phyloP scores from a whole-genome alignment of 208 protist genomes.

The Polymyxa betae region DNA sequence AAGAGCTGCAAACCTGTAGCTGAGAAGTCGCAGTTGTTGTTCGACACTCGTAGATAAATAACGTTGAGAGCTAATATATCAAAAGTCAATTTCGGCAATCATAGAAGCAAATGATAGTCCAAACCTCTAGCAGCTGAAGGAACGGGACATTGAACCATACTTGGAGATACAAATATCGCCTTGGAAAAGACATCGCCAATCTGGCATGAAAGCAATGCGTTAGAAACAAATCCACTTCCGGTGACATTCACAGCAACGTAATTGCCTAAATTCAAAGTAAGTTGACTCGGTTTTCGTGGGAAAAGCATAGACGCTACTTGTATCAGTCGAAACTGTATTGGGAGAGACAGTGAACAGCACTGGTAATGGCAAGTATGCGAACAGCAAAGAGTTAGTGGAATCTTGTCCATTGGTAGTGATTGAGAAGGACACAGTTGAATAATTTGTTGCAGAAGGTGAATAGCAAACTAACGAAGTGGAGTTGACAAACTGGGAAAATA shows the following conservation, averaged over 20 bases:
- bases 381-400: background rate
- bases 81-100: background rate
- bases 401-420: constrained; percentile 34
- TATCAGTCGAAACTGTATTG: background rate
- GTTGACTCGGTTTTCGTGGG: background rate
- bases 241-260: background rate
- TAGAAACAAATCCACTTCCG: background rate
- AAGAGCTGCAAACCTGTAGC: background rate
- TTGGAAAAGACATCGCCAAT: background rate
- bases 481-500: background rate
- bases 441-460: background rate
- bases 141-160: background rate
- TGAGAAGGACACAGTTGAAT: background rate
- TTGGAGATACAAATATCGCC: background rate
- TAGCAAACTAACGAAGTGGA: background rate
- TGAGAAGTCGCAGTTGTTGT: constrained; percentile 36
- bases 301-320: background rate
- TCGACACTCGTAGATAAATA: background rate
- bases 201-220: background rate
- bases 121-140: background rate
- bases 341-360: background rate
- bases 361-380: background rate
- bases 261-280: background rate
- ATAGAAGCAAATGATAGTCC: background rate
- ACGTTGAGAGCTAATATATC: background rate